These are phyloP conservation scores for Globisporangium nunn DNA, from an alignment of 352 stramenopile species.

Conservation along the genomic window DNA sequence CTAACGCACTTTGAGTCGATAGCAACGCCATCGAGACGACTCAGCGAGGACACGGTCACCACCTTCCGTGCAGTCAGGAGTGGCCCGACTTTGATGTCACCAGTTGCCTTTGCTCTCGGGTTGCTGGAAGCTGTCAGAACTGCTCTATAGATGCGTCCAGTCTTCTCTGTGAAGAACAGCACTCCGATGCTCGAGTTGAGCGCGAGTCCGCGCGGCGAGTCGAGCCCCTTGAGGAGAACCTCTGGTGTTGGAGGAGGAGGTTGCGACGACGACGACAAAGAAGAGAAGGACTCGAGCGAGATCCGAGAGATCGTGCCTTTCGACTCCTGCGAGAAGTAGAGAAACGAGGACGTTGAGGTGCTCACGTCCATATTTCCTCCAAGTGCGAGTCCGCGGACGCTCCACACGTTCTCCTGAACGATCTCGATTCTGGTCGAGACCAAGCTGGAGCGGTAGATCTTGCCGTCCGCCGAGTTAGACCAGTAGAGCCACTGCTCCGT, in stretches of 20 bases:
- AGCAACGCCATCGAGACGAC: conserved; percentile 52
- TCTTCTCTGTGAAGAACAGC: conserved; percentile 73
- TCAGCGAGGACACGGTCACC: conserved; percentile 32
- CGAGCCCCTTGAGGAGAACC: conserved; percentile 33
- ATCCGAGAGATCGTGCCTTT: conserved; percentile 43
- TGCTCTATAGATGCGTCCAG: conserved; percentile 39
- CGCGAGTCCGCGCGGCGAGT: conserved; percentile 41
- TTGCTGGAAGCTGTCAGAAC: neutral
- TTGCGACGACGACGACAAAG: neutral
- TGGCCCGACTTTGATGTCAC: conserved; percentile 7
- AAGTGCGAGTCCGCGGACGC: conserved; percentile 40
- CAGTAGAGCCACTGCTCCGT: conserved; percentile 46
- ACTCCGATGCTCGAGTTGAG: conserved; percentile 23
- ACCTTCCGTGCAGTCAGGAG: conserved; percentile 20
- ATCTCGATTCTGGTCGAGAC: conserved; percentile 29
- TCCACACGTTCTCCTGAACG: conserved; percentile 38
- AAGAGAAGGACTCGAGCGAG: conserved; percentile 3
- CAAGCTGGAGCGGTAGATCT: conserved; percentile 59
- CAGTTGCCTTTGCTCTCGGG: neutral
- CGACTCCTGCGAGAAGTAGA: conserved; percentile 55
- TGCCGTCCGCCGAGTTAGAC: conserved; percentile 59
- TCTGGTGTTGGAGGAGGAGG: neutral
- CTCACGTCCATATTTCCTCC: neutral
- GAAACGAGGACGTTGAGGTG: conserved; percentile 3
- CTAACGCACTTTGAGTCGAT: conserved; percentile 38